A percentile compares a stretch with the other conserved stretches of the same genome.
Evolutionary conservation across 139 green algal genomes (phyloP).

Genomic region (Nannochloris sp.): DNA sequence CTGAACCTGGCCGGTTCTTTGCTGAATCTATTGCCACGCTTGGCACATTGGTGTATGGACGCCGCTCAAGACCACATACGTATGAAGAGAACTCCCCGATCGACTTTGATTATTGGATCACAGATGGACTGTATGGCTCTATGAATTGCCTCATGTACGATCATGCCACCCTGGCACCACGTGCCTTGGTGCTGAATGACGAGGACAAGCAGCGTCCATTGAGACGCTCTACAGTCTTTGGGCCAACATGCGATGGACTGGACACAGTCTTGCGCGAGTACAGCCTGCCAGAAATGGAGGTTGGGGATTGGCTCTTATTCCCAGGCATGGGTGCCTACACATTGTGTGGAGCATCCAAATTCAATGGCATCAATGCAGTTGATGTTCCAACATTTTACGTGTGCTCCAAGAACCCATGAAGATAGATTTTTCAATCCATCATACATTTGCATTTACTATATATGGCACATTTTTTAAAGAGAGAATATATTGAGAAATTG

Average conservation of each 20-base stretch:
- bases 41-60: constrained; percentile 71
- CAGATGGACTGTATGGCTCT: constrained; percentile 91
- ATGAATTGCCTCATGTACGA: constrained; percentile 95
- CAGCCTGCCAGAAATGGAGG: constrained; percentile 47
- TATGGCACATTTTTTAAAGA: too few species aligned
- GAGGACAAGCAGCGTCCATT: constrained; percentile 29
- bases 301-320: constrained; percentile 93
- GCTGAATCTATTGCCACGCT: constrained; percentile 79
- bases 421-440: not conserved
- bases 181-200: constrained; percentile 13
- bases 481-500: constrained; percentile 34
- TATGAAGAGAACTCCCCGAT: not conserved
- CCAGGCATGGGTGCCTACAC: constrained; percentile 89
- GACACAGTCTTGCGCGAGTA: constrained; percentile 71
- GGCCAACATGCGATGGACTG: constrained; percentile 79
- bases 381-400: constrained; percentile 38
- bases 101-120: constrained; percentile 76
- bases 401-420: constrained; percentile 14
- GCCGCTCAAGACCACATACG: constrained; percentile 35
- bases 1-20: constrained; percentile 96
- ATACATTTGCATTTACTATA: too few species aligned
- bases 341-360: constrained; percentile 69
- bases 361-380: constrained; percentile 58
- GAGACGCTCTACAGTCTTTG: constrained; percentile 67
- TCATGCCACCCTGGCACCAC: constrained; percentile 34